Percentiles rank a stretch among this genome's conserved stretches.
Evolutionary conservation across 345 rosid species (phyloP).

Genomic region (Microthlaspi erraticum): DNA sequence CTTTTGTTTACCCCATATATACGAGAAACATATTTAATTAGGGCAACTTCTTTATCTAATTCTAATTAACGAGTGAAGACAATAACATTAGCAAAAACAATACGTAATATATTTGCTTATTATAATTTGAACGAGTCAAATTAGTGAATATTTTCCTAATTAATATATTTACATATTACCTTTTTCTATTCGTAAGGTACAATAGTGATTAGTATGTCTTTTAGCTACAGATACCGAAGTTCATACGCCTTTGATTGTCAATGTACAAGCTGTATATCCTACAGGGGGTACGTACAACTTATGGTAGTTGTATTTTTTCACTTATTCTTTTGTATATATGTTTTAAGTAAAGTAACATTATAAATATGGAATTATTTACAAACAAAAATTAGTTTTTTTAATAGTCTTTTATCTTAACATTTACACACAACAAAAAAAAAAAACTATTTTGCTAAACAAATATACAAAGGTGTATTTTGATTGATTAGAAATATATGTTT

Average conservation of each 20-base stretch:
- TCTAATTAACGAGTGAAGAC: constrained; percentile 18
- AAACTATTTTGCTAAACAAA: background rate
- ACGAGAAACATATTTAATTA: constrained; percentile 17
- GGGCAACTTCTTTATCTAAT: constrained; percentile 22
- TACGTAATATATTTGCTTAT: constrained; percentile 21
- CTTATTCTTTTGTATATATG: background rate
- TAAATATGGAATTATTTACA: background rate
- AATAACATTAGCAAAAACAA: constrained; percentile 24
- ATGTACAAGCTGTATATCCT: background rate
- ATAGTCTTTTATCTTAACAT: no score
- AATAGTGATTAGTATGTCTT: background rate
- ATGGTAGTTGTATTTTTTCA: background rate
- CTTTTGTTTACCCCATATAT: constrained; percentile 34
- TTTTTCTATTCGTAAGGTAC: constrained; percentile 4
- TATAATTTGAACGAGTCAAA: constrained; percentile 35
- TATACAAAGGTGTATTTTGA: background rate
- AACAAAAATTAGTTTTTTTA: no score
- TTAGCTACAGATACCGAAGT: constrained; percentile 10
- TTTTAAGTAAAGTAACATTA: background rate
- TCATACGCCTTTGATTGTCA: background rate
- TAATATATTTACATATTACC: constrained; percentile 4
- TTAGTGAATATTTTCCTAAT: constrained; percentile 10
- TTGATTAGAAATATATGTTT: background rate
- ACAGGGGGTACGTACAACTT: background rate
- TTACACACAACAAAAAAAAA: background rate